A percentile compares a stretch with the other conserved stretches of the same genome.
These are phyloP conservation scores for Scopulariopsis brevicaulis DNA, from an alignment of 2,329 filamentous ascomycete species.

Conservation along the genomic window DNA sequence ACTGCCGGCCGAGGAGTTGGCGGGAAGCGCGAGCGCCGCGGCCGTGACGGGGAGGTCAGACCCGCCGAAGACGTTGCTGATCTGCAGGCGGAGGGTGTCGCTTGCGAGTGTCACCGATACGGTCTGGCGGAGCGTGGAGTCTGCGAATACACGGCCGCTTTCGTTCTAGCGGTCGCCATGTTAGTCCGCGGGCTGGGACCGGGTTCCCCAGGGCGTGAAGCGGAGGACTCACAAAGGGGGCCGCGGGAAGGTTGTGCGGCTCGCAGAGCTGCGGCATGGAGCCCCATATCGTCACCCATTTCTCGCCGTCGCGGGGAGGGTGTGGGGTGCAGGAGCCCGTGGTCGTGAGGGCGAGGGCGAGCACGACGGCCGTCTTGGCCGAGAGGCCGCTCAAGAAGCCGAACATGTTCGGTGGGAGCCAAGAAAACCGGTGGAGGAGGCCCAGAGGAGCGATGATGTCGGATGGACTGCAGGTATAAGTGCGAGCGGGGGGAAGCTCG, in stretches of 20 bases:
- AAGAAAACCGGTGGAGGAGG: not conserved
- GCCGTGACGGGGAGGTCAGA: constrained; percentile 45
- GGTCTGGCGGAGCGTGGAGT: constrained; percentile 52
- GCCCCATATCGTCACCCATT: constrained; percentile 52
- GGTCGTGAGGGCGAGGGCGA: not conserved
- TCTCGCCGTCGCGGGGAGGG: constrained; percentile 14
- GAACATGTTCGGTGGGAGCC: not conserved
- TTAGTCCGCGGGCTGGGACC: constrained; percentile 4
- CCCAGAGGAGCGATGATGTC: not conserved
- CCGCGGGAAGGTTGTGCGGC: constrained; percentile 42
- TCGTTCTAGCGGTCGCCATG: constrained; percentile 28
- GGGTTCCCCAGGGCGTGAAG: not conserved
- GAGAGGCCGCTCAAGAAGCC: not conserved
- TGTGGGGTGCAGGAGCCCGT: not conserved
- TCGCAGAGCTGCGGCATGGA: constrained; percentile 53
- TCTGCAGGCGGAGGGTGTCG: constrained; percentile 41
- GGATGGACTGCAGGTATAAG: not conserved
- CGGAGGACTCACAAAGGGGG: constrained; percentile 35
- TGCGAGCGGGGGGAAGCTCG: not conserved
- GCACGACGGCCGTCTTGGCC: not conserved
- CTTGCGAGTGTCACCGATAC: constrained; percentile 41
- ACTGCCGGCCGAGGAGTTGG: constrained; percentile 36
- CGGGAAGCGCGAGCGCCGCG: constrained; percentile 41
- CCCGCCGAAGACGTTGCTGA: constrained; percentile 50
- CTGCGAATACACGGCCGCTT: constrained; percentile 37